Evolutionary conservation across 805 yeast genomes (phyloP), one percentile per base, ranked within the genome.

Genomic region (Candida glaebosa): DNA sequence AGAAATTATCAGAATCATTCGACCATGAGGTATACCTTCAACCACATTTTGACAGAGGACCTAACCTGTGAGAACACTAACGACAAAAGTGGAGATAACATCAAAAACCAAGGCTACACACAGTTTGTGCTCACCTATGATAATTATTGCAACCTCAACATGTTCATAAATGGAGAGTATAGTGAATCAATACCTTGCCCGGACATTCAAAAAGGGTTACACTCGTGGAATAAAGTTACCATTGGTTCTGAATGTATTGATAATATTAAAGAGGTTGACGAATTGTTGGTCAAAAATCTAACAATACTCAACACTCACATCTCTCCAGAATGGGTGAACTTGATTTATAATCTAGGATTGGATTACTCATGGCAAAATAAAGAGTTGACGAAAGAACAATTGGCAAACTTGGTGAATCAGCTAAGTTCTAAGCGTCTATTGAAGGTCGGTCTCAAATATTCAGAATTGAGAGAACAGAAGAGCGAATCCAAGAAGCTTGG

Each of bases 111-210:
- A 50, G 56, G 61, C 42, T 49, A 54, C 52, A 44, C 28, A 19
- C 68, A 64, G 36, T 54, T 70, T 18, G 63, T 55, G 6, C 51
- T 69, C 26, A 68, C 72, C 1, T 69, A 60, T 46, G 74, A 70
- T 44, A 46, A 45, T 9, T 59, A 56, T 45, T 51, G 57, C 19
- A 68, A 67, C 43, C 57, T 76, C 20, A 75, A 69, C 44, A 53
- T 78, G 5, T 76, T 54, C 50, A 56, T 79, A 10, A 71, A 79
- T 47, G 81, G 82, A 0, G 75, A 75, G 30, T 71, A 70, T 41
- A 60, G 67, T 28, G 73, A 71, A 43, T 63, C 67, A 12, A 65
- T 67, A 14, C 73, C 73, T 2, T 61, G 69, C 39, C 63, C 71
- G 1, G 57, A 60, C 4, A 43, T 61, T 3, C 49, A 54, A 31